Evolutionary conservation across 2,329 filamentous ascomycete genomes (phyloP), one percentile per base, ranked within the genome.

Genomic region (Neocucurbitaria cava): DNA sequence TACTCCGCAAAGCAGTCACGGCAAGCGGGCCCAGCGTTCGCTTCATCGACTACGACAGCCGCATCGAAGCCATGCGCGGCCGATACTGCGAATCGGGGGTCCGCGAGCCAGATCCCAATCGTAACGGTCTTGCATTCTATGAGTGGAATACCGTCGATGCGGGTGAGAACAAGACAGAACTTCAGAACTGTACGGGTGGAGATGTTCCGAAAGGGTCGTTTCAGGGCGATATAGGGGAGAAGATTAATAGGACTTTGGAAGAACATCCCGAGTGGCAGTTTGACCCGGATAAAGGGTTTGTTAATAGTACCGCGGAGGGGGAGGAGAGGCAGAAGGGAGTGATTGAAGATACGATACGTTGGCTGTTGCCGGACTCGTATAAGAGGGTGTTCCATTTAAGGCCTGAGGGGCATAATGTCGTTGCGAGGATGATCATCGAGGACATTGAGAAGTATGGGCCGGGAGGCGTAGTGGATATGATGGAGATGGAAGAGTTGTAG

Each of bases 311-410:
- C 51, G 58, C 47, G 3, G 58, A 57, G 31, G 47, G 11, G 28
- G 50, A 21, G 6, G 31, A 59, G 23, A 46, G 39, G 3, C 52
- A 45, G 8, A 26, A 64, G 8, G 65, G 59, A 0, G 31, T 58
- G 2, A 48, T 69, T 36, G 64, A 46, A 30, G 65, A 73, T 53
- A 59, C 57, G 4, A 55, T 72, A 17, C 65, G 64, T 39, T 72
- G 68, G 69, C 20, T 72, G 39, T 39, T 74, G 28, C 70, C 70
- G 9, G 69, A 74, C 56, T 55, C 53, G 7, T 72, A 67, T 40
- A 71, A 71, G 51, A 56, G 69, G 7, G 66, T 72, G 3, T 74
- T 73, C 43, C 68, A 73, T 60, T 28, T 68, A 39, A 54, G 69
- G 15, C 67, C 68, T 1, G 38, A 45, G 21, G 68, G 64, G 2